Base-by-base conservation (phyloP, 805 yeast genomes). In the Wickerhamiella occidentalis region DNA sequence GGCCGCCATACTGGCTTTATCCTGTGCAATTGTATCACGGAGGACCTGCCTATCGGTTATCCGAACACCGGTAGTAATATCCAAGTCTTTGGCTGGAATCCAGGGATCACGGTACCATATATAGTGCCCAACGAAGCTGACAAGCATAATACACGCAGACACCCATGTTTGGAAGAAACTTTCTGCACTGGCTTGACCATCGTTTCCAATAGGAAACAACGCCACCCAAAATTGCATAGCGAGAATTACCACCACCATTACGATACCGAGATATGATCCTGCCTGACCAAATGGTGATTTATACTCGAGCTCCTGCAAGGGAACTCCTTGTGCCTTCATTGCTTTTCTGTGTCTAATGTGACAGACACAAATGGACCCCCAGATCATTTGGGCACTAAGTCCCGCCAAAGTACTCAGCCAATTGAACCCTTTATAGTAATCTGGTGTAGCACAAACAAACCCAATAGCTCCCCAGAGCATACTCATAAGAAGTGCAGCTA, bases 161-260 rank as follows among this genome's bases (percentile, higher is more conserved):
- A 79, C 64, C 63, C 77, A 78, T 51, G 70, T 65, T 62, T 71
- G 68, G 68, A 79, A 78, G 63, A 79, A 79, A 50, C 43, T 49
- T 21, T 52, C 37, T 11, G 71, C 73, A 42, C 54, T 57, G 19
- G 72, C 65, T 2, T 49, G 30, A 18, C 48, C 45, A n/a, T 36
- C n/a, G 19, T 75, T 63, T 33, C 79, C 83, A 52, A 78, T 61
- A 49, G 94, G 94, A 72, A 72, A 84, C 38, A 82, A 67, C 6
- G 92, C 87, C 51, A 80, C 72, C 85, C 90, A 85, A 71, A 85
- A 83, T 67, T 84, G 88, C 25, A 87, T 85, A 51, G 76, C 68
- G 52, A 86, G 68, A 53, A 85, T 79, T 48, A 81, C 64, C 21
- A 74, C 30, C 62, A 79, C 79, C 60, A 85, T 65, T 22, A 65